phyloP scores from a whole-genome alignment of 345 rosid genomes.

The Boechera stricta region DNA sequence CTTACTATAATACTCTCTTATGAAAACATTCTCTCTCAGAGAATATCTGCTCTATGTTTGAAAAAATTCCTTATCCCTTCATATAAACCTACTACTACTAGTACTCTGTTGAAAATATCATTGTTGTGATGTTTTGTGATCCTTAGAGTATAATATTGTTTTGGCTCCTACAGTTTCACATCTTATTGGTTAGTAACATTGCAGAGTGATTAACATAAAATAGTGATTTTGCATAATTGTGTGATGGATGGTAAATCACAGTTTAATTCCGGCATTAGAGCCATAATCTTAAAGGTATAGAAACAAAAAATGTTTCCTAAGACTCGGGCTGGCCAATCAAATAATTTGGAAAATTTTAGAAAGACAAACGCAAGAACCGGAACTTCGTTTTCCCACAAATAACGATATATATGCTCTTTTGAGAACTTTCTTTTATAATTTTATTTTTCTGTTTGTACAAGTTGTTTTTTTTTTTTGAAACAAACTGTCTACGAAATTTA shows the following conservation, averaged over 20 bases:
- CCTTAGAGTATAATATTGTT: slow-evolving; percentile 20
- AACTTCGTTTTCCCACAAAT: neutral
- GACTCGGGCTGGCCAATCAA: slow-evolving; percentile 29
- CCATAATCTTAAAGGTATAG: neutral
- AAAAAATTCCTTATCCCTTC: neutral
- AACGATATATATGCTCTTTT: neutral
- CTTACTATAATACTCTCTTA: slow-evolving; percentile 13
- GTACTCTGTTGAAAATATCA: slow-evolving; percentile 18
- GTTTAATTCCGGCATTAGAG: neutral
- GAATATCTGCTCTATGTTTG: slow-evolving; percentile 14
- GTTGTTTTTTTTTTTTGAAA: neutral
- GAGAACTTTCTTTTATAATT: neutral
- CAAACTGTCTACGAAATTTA: neutral
- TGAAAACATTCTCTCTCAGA: slow-evolving; percentile 30
- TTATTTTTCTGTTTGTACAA: neutral
- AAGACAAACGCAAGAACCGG: slow-evolving; percentile 30
- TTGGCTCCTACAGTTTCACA: slow-evolving; percentile 8
- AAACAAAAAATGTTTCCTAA: slow-evolving; percentile 6
- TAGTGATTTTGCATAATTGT: neutral
- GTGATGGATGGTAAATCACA: neutral
- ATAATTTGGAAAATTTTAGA: neutral
- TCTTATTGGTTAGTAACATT: neutral
- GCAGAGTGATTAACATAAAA: neutral
- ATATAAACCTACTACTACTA: neutral
- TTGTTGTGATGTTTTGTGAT: slow-evolving; percentile 34